Evolutionary conservation across 2,329 filamentous ascomycete species (phyloP), one percentile per base, ranked within the genome.

Genomic region (Leptographium radiaticola): DNA sequence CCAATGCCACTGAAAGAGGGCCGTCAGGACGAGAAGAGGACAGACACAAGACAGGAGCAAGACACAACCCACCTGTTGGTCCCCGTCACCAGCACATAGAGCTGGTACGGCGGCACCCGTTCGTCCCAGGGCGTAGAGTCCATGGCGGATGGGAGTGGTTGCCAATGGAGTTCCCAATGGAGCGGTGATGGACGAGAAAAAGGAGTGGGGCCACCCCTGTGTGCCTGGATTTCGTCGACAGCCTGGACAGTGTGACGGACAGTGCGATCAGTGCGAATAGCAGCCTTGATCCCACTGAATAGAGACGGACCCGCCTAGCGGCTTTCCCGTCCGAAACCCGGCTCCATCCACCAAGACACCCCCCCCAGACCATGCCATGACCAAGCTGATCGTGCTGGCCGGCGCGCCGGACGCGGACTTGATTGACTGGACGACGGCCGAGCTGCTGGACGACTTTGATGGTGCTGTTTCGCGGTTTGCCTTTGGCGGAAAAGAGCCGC

Each of bases 21-120:
- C 33, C 10, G 11, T 33, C 7, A 20, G 20, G 4, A 38, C 15
- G 33, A 34, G 8, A 6, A 18, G 4, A n/a, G 31, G 30, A 2
- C 25, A 34, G 12, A 33, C 20, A 33, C 8, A 20, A 25, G 12
- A 49, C 15, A 18, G 15, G 1, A 33, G 13, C 34, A 12, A 18
- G 6, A 44, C 9, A 36, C 34, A 43, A n/a, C 16, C 15, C 11
- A 90, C 89, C 87, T 90, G 68, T 94, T 95, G 39, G 87, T 87
- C 52, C 89, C 89, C 0, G 89, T 95, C 43, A 95, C 80, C 42
- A 95, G 73, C 10, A 88, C 80, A 64, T 80, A 81, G 48, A 75
- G 68, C 62, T 78, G 76, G 56, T 77, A 70, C 36, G 70, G 60
- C 33, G 59, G 55, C 2, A 66, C 59, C 15, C 61, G 60, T 9